Base-by-base conservation (phyloP, 495 filamentous ascomycete species). In the Cenococcum geophilum region DNA sequence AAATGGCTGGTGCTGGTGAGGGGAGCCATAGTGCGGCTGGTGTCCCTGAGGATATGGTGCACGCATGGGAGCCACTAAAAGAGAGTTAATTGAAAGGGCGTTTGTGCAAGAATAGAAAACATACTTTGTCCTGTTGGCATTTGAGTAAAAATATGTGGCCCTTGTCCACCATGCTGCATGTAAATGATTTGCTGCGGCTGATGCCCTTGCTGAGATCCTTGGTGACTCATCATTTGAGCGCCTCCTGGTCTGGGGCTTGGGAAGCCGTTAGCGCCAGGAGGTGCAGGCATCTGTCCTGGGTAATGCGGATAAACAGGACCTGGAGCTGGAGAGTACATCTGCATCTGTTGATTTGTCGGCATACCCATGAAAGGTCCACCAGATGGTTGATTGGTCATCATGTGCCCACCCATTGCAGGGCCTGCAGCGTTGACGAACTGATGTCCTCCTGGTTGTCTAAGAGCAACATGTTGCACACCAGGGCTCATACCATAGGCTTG, bases 171-270 rank as follows among this genome's bases (percentile, higher is more conserved):
- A 11, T 54, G 52, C 25, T 67, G 68, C 66, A 66, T 63, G 42
- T 67, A 70, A 42, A 69, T 47, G 47, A 71, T 27, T 9, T 59
- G 65, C 54, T 68, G 65, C 42, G 62, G 66, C 47, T 68, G 70
- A 59, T 74, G 73, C 8, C 74, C 74, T 58, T 75, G 74, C 57
- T 74, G 72, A 8, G 71, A 72, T 14, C 70, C 70, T 61, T 71
- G 69, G 68, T 89, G 87, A 82, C 89, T 89, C 88, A 92, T 92
- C 76, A 92, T 86, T 1, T 88, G 89, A 0, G 87, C 82, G 25
- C 82, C 82, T 18, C 82, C 82, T 20, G 89, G 81, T 55, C 88
- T 83, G 0, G 89, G 89, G 68, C 88, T 92, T n/a, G 89, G 87
- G 73, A 87, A 96, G 18, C 89, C 88, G 68, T 85, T 92, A 2